These are phyloP conservation scores for Plicaturopsis crispa DNA, from an alignment of 768 basidiomycete genomes.

Conservation along the genomic window DNA sequence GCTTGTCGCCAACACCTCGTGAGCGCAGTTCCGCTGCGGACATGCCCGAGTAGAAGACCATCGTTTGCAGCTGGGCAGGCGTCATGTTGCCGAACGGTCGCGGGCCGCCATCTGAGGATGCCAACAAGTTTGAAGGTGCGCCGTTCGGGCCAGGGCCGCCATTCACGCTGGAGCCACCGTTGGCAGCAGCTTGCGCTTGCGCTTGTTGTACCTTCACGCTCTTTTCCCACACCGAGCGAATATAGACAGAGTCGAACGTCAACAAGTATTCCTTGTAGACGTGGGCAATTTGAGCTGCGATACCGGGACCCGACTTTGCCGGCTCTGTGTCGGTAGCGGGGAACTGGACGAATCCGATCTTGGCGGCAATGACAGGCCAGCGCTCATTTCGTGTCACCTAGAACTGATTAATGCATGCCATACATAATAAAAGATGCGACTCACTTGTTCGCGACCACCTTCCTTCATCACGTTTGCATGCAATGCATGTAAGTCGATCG, in stretches of 20 bases:
- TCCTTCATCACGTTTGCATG: constrained; percentile 54
- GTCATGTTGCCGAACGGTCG: constrained; percentile 15
- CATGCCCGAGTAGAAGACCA: constrained; percentile 40
- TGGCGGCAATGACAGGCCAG: constrained; percentile 65
- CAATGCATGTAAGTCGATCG: constrained; percentile 52
- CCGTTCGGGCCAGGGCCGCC: constrained; percentile 1
- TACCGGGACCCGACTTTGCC: constrained; percentile 50
- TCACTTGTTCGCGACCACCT: constrained; percentile 43
- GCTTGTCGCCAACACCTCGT: constrained; percentile 36
- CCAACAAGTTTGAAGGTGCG: constrained; percentile 1
- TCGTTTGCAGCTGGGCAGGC: constrained; percentile 30
- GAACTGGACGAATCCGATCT: constrained; percentile 58
- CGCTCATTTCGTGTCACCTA: constrained; percentile 49
- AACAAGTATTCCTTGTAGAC: constrained; percentile 54
- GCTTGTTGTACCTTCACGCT: constrained; percentile 20
- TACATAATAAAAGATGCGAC: constrained; percentile 15
- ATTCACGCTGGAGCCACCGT: constrained; percentile 2
- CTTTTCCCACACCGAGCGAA: constrained; percentile 30
- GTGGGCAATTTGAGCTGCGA: constrained; percentile 51
- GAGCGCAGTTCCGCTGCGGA: constrained; percentile 45
- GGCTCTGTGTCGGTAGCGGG: constrained; percentile 55
- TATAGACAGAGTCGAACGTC: constrained; percentile 50
- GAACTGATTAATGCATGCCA: constrained; percentile 9
- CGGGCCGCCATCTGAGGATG: no score
- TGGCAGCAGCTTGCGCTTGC: constrained; percentile 6